Evolutionary conservation across 2,329 filamentous ascomycete genomes (phyloP), one percentile per base, ranked within the genome.

Genomic region (Apiospora marii): DNA sequence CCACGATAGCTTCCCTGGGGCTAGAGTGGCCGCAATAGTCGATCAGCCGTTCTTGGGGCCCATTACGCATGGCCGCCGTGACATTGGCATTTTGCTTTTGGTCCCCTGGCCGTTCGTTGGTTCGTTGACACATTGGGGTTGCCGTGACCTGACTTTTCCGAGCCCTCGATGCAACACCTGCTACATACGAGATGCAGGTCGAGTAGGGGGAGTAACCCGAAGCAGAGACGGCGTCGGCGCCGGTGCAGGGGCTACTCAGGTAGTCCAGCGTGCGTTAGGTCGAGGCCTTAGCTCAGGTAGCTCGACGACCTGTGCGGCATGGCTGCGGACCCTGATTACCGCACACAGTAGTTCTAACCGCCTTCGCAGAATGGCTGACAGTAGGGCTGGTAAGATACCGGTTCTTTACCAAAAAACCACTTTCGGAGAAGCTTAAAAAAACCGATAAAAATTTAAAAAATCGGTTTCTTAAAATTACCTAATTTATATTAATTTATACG

Each of bases 241-340:
- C 58, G 58, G 19, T 13, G 34, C 58, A 64, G 58, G 34, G 34
- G 34, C 58, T 64, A 64, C n/a, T 64, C 58, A 64, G 58, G 34
- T 37, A 41, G 19, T 51, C 19, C 58, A 64, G 34, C 58, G 27
- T 19, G 53, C 43, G 46, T 41, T 41, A 41, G 37, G 37, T 41
- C 37, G 37, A 41, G 19, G 46, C 58, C 58, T 64, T 64, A 64
- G 58, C 58, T 64, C 58, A 41, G 58, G 58, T 64, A 64, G 58
- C 58, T 10, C 58, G 34, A 19, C 30, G 58, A 5, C 7, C 3
- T 24, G 58, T n/a, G 58, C 34, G 58, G 30, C 30, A 64, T 64
- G 34, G 58, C 58, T 61, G 30, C 53, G 53, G 27, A 61, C 30
- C 53, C 53, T 37, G 27, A 7, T 5, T n/a, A 10, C 6, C 19